Conservation (phyloP, 768 basidiomycete genomes). For the Tylopilus sp. region DNA sequence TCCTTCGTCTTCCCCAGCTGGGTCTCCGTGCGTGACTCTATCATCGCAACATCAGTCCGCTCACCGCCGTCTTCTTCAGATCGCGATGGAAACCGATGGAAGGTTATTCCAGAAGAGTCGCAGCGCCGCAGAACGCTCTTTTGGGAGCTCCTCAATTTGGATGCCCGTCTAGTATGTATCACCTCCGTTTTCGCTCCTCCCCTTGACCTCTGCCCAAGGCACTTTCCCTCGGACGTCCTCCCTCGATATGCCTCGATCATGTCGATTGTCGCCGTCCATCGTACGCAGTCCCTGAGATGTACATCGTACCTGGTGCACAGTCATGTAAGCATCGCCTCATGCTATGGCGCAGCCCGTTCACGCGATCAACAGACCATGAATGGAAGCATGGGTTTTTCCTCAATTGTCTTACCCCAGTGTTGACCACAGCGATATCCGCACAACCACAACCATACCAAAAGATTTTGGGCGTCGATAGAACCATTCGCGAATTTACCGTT, state of each 20-base stretch:
- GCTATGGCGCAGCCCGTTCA: slow-evolving; percentile 7
- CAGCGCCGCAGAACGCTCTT: slow-evolving; percentile 67
- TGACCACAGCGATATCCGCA: slow-evolving; percentile 54
- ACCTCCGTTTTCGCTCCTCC: slow-evolving; percentile 11
- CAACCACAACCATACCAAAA: slow-evolving; percentile 48
- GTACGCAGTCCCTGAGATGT: slow-evolving; percentile 30
- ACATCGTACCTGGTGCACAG: slow-evolving; percentile 25
- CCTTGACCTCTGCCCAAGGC: slow-evolving; percentile 40
- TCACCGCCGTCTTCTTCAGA: slow-evolving; percentile 42
- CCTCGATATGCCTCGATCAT: slow-evolving; percentile 61
- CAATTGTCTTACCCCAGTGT: slow-evolving; percentile 58
- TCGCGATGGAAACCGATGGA: slow-evolving; percentile 60
- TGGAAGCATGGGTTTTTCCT: slow-evolving; percentile 70
- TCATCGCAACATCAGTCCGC: slow-evolving; percentile 12
- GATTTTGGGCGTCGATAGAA: slow-evolving; percentile 51
- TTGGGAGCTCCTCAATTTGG: slow-evolving; percentile 73
- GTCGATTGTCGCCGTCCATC: slow-evolving; percentile 54
- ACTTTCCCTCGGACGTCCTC: slow-evolving; percentile 67
- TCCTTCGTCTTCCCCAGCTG: slow-evolving; percentile 38
- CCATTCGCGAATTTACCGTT: slow-evolving; percentile 52
- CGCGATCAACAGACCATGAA: slow-evolving; percentile 50
- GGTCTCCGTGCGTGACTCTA: slow-evolving; percentile 54
- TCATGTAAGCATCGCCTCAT: slow-evolving; percentile 26
- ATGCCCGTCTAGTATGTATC: slow-evolving; percentile 58
- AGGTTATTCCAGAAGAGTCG: slow-evolving; percentile 68